These are phyloP conservation scores for Austroboletus niveus DNA, from an alignment of 1,284 basidiomycete genomes.

Conservation along the genomic window DNA sequence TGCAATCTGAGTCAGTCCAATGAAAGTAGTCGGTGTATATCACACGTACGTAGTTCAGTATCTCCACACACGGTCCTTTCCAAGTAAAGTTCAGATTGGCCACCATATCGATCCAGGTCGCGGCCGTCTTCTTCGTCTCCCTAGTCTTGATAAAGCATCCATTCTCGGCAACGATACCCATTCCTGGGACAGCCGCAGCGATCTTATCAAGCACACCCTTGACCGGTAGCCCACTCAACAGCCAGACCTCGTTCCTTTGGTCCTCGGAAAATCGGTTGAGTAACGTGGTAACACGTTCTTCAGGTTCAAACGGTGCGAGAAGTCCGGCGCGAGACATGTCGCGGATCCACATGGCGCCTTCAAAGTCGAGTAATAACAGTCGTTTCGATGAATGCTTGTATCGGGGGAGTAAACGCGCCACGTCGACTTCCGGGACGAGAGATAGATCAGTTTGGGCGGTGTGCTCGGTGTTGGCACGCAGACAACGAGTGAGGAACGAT, in stretches of 20 bases:
- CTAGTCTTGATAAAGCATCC: constrained; percentile 78
- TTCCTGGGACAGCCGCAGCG: constrained; percentile 55
- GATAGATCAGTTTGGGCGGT: constrained; percentile 33
- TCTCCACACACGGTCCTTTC: constrained; percentile 79
- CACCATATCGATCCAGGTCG: constrained; percentile 76
- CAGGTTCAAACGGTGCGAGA: constrained; percentile 48
- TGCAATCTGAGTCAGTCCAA: constrained; percentile 27
- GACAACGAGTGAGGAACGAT: constrained; percentile 71
- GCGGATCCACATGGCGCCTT: constrained; percentile 70
- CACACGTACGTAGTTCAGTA: constrained; percentile 70
- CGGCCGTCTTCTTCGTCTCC: constrained; percentile 32
- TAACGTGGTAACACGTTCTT: constrained; percentile 53
- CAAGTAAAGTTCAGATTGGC: constrained; percentile 76
- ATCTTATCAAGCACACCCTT: constrained; percentile 28
- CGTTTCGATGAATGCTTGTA: constrained; percentile 65
- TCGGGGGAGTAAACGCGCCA: constrained; percentile 51
- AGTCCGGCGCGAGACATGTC: constrained; percentile 47
- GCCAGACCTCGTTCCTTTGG: constrained; percentile 74
- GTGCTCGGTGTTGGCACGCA: constrained; percentile 71
- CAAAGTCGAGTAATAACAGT: constrained; percentile 76
- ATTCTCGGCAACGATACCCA: constrained; percentile 88
- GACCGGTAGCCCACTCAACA: constrained; percentile 42
- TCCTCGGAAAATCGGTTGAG: constrained; percentile 66
- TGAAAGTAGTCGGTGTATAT: too few species aligned
- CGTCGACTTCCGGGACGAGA: constrained; percentile 50